Evolutionary conservation across 164 flowering plant genomes (phyloP), one percentile per base, ranked within the genome.

Genomic region (Echeveria elegans): DNA sequence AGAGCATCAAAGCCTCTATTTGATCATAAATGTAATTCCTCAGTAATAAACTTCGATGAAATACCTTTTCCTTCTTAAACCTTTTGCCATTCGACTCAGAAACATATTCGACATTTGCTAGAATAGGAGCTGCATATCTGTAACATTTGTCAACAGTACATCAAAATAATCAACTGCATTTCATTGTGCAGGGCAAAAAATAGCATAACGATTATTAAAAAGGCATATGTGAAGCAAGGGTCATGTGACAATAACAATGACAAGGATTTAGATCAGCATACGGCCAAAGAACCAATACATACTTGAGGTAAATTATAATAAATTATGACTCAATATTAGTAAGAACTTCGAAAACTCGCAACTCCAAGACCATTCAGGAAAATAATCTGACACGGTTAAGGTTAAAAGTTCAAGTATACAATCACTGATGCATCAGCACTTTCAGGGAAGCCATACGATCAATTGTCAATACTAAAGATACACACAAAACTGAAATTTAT

Each of bases 41-140:
- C 12, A n/a, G 47, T 10, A 23, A 48, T 9, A 5, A 34, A 10
- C 52, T 26, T n/a, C 23, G 37, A 43, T 14, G 65, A 63, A 30
- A 34, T 80, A 87, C 87, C 88, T 78, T 83, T 2, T 56, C 45
- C 40, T 4, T 9, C 40, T 1, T 50, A 2, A 8, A 52, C 37
- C 45, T 74, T 15, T 69, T 66, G 28, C 10, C 78, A 69, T 69
- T 69, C 58, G 77, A 76, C 68, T 82, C 91, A 58, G 38, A 68
- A 9, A 63, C 66, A 66, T 87, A 86, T 72, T 83, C 85, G 41
- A 90, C 67, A 75, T 77, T 69, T 34, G 83, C 96, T 40, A 43
- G 52, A 78, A 93, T 86, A 16, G 96, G 96, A 68, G 97, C 96
- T 66, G 96, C 76, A 77, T 89, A 89, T 69, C 97, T 88, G 52